Base-by-base conservation (phyloP, 257 asterid genomes). In the Ballota nigra region DNA sequence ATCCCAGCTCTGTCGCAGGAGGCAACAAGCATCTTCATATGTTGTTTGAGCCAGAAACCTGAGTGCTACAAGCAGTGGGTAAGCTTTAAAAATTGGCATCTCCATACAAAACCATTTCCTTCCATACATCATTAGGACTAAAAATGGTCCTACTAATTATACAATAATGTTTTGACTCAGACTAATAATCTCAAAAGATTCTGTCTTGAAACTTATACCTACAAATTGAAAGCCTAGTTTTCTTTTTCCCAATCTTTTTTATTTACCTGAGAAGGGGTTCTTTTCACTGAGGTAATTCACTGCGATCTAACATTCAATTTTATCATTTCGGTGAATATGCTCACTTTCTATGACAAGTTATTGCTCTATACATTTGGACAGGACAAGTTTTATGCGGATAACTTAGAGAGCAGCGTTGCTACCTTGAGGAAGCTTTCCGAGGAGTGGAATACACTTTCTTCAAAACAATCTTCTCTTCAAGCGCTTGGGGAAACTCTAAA, bases 21-120 rank as follows among this genome's bases (percentile, higher is more conserved):
- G 82, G 96, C 96, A 67, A 41, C 83, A 12, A 76, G 80, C 79
- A 77, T 92, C 75, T 89, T 88, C 66, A n/a, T 85, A 56, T 89
- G 96, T 96, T 82, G 89, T 81, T 85, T 92, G 88, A 78, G 81
- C 43, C 98, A 88, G 82, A 86, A 74, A 70, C 80, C 89, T 13
- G 98, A 89, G 47, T 88, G 96, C 79, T 89, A 83, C 82, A 84
- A 84, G 83, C 92, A 86, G 61, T 89, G 98, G 98, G 96, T 92
- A 86, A 71, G 94, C 23, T 70, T 41, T 69, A 22, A 31, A 20
- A 33, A 11, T n/a, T 6, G 23, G 31, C 41, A 63, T 31, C 63
- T 72, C 24, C 34, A 34, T 15, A 7, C 60, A 41, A 20, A 15
- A 41, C 23, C 9, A 2, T 56, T 31, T 51, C 28, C 57, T 28